A percentile compares a stretch with the other conserved stretches of the same genome.
These are phyloP conservation scores for Exophiala sp. DNA, from an alignment of 2,329 filamentous ascomycete genomes.

Conservation along the genomic window DNA sequence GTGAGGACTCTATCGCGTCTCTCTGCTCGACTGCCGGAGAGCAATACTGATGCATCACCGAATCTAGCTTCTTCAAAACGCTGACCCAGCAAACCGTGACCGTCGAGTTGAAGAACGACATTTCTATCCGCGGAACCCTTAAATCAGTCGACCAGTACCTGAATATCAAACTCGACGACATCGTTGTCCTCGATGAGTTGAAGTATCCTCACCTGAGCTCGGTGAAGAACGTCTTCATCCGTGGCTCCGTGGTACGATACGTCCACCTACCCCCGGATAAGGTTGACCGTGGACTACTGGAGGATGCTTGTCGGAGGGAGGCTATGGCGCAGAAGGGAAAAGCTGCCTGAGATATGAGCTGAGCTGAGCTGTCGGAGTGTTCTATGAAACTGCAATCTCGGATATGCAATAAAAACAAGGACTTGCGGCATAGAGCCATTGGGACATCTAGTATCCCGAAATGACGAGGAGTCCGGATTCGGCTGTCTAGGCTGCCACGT, in stretches of 20 bases:
- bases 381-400: no score
- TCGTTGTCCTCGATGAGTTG: conserved; percentile 83
- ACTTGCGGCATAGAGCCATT: no score
- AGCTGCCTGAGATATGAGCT: conserved; percentile 5
- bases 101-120: conserved; percentile 98
- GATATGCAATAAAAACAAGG: background rate
- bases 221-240: conserved; percentile 93
- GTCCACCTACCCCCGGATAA: conserved; percentile 77
- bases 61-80: conserved; percentile 78
- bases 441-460: no score
- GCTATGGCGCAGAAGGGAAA: conserved; percentile 28
- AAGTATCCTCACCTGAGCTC: conserved; percentile 89
- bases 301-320: conserved; percentile 88
- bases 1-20: conserved; percentile 1
- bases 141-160: conserved; percentile 98
- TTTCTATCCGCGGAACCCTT: conserved; percentile 87
- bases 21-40: background rate
- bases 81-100: conserved; percentile 96
- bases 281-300: conserved; percentile 78
- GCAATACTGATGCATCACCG: background rate
- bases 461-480: background rate
- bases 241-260: conserved; percentile 86
- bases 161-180: conserved; percentile 98
- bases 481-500: no score
- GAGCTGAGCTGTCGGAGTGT: background rate